Percentiles rank a stretch among this genome's conserved stretches.
phyloP scores from a whole-genome alignment of 805 yeast species.

The Metschnikowia cubensis region DNA sequence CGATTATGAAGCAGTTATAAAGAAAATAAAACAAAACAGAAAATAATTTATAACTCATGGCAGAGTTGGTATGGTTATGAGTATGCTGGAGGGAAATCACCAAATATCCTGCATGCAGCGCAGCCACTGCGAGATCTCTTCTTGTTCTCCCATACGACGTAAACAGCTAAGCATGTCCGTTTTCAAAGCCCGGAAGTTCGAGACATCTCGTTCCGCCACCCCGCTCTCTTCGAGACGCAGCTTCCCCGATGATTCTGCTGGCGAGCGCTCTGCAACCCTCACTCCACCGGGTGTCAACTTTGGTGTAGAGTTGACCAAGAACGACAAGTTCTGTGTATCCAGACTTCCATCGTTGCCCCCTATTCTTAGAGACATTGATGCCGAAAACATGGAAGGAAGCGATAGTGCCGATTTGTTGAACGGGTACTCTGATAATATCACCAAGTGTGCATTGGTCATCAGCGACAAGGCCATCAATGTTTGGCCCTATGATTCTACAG shows the following conservation, averaged over 20 bases:
- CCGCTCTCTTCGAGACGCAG: background rate
- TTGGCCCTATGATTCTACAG: conserved; percentile 67
- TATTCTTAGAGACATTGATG: conserved; percentile 18
- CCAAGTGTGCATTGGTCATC: conserved; percentile 48
- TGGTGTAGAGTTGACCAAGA: conserved; percentile 50
- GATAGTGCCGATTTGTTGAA: conserved; percentile 26
- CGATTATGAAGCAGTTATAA: too few relatives aligned
- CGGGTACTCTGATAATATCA: conserved; percentile 45
- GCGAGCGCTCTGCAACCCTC: background rate
- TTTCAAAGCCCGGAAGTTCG: conserved; percentile 5
- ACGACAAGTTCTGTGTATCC: conserved; percentile 53
- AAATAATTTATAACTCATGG: too few relatives aligned
- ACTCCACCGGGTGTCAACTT: conserved; percentile 1
- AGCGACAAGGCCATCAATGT: conserved; percentile 52
- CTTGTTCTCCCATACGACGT: background rate
- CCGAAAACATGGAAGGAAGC: background rate
- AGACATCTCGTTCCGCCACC: conserved; percentile 2
- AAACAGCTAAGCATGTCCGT: conserved; percentile 1
- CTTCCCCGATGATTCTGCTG: background rate
- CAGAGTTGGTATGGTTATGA: too few relatives aligned
- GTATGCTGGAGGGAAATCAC: too few relatives aligned
- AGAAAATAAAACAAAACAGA: background rate
- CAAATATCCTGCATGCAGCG: background rate
- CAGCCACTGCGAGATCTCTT: conserved; percentile 1
- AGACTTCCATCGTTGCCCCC: conserved; percentile 55